A percentile compares a stretch with the other conserved stretches of the same genome.
Evolutionary conservation across 2,329 filamentous ascomycete species (phyloP).

Genomic region (Ophiostoma sp.): DNA sequence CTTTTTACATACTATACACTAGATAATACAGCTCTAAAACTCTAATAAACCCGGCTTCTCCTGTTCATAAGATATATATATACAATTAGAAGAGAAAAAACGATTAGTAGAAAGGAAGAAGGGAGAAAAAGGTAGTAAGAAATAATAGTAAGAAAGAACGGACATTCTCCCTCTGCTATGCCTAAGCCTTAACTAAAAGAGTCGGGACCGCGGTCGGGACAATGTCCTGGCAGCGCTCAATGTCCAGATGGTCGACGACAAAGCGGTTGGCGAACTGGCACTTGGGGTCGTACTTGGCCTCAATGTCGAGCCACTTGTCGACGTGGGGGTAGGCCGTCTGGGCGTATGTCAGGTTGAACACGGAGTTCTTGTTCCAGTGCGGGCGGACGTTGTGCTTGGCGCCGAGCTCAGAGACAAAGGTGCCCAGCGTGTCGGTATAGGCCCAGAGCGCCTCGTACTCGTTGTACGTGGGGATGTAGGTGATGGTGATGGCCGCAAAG

Average conservation of each 20-base stretch:
- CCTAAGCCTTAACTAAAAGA: neutral
- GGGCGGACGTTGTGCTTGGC: constrained; percentile 1
- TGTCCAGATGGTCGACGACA: neutral
- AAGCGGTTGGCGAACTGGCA: constrained; percentile 2
- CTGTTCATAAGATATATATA: too few relatives aligned
- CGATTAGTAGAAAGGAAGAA: too few relatives aligned
- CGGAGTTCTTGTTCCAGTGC: neutral
- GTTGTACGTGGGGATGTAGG: neutral
- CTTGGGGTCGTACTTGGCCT: neutral
- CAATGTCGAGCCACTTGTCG: neutral
- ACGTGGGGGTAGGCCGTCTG: neutral
- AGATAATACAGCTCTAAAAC: too few relatives aligned
- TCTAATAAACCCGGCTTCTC: too few relatives aligned
- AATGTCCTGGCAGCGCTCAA: neutral
- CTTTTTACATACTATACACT: too few relatives aligned
- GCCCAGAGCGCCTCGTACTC: neutral
- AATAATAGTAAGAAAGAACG: too few relatives aligned
- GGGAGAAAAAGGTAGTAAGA: too few relatives aligned
- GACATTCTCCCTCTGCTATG: too few relatives aligned
- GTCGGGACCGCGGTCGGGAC: neutral
- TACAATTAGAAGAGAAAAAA: too few relatives aligned
- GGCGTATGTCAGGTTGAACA: neutral
- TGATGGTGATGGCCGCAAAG: neutral
- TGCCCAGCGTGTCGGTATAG: neutral
- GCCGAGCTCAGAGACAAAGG: neutral